Conservation (phyloP, 2,329 filamentous ascomycete species). For the Fusarium scirpi region DNA sequence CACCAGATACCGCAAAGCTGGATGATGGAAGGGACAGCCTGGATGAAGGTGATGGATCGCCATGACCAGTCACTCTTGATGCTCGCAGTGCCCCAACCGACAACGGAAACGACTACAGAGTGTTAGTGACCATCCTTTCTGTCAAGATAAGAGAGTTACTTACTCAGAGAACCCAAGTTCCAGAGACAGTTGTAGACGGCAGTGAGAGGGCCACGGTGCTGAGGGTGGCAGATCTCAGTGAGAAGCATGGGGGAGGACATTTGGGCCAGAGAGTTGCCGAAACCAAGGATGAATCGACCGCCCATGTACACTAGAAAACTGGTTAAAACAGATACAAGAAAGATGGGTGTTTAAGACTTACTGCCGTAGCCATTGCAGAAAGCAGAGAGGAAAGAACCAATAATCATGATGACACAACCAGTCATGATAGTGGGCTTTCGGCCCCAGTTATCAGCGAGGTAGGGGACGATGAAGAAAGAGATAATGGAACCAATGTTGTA, state of each 20-base stretch:
- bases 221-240: constrained; percentile 75
- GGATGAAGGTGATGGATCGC: constrained; percentile 74
- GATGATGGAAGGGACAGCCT: constrained; percentile 70
- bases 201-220: constrained; percentile 74
- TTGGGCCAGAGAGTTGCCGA: constrained; percentile 74
- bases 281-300: constrained; percentile 64
- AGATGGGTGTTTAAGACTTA: constrained; percentile 42
- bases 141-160: not conserved
- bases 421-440: constrained; percentile 58
- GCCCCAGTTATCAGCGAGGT: constrained; percentile 58
- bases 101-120: constrained; percentile 64
- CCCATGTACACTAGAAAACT: constrained; percentile 52
- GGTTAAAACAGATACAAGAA: not conserved
- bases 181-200: constrained; percentile 76
- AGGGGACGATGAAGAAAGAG: constrained; percentile 61
- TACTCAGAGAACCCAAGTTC: constrained; percentile 67
- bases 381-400: constrained; percentile 57
- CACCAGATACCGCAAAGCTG: constrained; percentile 75
- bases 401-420: constrained; percentile 61
- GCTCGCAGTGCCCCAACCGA: constrained; percentile 71
- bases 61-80: constrained; percentile 73
- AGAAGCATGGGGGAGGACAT: constrained; percentile 73
- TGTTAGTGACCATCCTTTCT: not conserved
- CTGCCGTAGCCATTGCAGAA: constrained; percentile 59
- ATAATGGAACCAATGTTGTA: constrained; percentile 64